A percentile compares a stretch with the other conserved stretches of the same genome.
Evolutionary conservation across 2,329 filamentous ascomycete species (phyloP).

Genomic region (Xylaria sp.): DNA sequence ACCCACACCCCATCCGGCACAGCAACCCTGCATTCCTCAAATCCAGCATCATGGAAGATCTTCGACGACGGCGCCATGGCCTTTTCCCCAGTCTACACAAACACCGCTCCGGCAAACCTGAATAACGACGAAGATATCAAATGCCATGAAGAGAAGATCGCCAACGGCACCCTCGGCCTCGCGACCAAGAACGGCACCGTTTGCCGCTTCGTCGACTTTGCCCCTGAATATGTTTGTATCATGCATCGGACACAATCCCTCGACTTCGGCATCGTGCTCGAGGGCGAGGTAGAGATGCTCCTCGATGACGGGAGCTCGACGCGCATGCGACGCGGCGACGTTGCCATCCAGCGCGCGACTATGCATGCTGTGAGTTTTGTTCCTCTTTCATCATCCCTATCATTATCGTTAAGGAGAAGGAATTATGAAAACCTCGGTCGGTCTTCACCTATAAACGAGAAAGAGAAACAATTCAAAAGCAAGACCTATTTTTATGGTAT

Average conservation of each 20-base stretch:
- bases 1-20: neutral
- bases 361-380: conserved; percentile 42
- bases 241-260: conserved; percentile 51
- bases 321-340: conserved; percentile 45
- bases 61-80: conserved; percentile 34
- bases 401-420: neutral
- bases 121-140: conserved; percentile 38
- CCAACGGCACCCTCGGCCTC: conserved; percentile 37
- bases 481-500: neutral
- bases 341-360: conserved; percentile 52
- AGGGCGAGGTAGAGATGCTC: conserved; percentile 47
- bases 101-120: conserved; percentile 36
- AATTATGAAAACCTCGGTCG: no score
- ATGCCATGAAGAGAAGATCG: conserved; percentile 33
- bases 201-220: conserved; percentile 44
- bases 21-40: neutral
- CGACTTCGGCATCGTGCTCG: conserved; percentile 51
- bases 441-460: no score
- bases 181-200: conserved; percentile 34
- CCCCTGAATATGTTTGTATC: conserved; percentile 37
- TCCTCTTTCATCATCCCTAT: neutral
- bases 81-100: conserved; percentile 41
- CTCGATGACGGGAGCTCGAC: conserved; percentile 47
- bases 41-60: conserved; percentile 26
- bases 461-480: no score